These are phyloP conservation scores for Moesziomyces parantarcticus DNA, from an alignment of 1,284 basidiomycete species.

Conservation along the genomic window DNA sequence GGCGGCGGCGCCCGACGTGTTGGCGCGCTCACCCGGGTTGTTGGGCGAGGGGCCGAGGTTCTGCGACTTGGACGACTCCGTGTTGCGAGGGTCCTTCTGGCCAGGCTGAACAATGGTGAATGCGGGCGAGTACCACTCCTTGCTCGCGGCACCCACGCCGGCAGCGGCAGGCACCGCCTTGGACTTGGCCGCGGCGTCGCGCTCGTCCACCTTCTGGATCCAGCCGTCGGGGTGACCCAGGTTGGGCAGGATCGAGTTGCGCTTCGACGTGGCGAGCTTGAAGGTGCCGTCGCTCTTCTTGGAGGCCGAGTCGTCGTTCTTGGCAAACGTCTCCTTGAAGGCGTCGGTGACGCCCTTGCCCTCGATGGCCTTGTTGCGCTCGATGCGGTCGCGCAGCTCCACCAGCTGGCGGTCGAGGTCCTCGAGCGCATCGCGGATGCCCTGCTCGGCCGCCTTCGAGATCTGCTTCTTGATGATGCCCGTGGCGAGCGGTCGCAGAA, in stretches of 20 bases:
- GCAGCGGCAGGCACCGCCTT: conserved; percentile 42
- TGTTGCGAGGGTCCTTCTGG: conserved; percentile 51
- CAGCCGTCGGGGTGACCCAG: conserved; percentile 78
- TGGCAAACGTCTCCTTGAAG: conserved; percentile 75
- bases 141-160: conserved; percentile 63
- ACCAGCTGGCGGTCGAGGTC: conserved; percentile 87
- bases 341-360: conserved; percentile 67
- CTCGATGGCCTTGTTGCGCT: conserved; percentile 63
- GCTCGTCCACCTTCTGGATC: conserved; percentile 76
- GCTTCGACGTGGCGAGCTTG: conserved; percentile 62
- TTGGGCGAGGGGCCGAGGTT: conserved; percentile 46
- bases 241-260: conserved; percentile 68
- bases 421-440: conserved; percentile 82
- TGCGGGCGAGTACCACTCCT: conserved; percentile 78
- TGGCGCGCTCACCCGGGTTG: conserved; percentile 24
- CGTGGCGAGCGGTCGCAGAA: conserved; percentile 70
- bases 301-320: conserved; percentile 65
- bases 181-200: conserved; percentile 71
- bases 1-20: conserved; percentile 12
- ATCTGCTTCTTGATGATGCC: conserved; percentile 88
- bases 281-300: conserved; percentile 62
- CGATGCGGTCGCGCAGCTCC: conserved; percentile 79
- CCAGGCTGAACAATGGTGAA: conserved; percentile 67
- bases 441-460: conserved; percentile 81
- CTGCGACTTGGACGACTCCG: conserved; percentile 36